These are phyloP conservation scores for Teratosphaeria viscida DNA, from an alignment of 2,329 filamentous ascomycete species.

Conservation along the genomic window DNA sequence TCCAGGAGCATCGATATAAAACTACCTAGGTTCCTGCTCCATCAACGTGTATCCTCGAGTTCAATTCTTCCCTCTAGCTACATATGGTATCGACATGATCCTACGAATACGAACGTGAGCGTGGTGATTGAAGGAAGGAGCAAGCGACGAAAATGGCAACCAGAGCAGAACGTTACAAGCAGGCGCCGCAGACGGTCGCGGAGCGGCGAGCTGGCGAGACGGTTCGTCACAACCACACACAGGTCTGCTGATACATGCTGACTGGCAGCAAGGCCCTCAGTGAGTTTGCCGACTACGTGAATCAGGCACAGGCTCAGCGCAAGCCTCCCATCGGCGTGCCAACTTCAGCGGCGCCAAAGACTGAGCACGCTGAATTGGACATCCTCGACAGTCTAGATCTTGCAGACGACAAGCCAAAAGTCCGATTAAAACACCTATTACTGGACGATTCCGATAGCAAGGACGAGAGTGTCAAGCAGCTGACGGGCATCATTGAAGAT, in stretches of 20 bases:
- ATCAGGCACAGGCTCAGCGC: conserved; percentile 75
- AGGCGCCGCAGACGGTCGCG: conserved; percentile 48
- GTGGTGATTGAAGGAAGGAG: not conserved
- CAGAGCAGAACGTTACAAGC: conserved; percentile 25
- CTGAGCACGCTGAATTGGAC: conserved; percentile 77
- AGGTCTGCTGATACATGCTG: conserved; percentile 1
- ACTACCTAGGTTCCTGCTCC: not conserved
- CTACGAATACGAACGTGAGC: conserved; percentile 10
- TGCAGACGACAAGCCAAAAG: conserved; percentile 56
- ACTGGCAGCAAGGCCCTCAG: conserved; percentile 55
- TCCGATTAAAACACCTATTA: conserved; percentile 66
- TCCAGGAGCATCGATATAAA: not conserved
- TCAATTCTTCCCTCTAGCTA: not conserved
- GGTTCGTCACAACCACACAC: conserved; percentile 39
- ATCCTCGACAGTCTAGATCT: conserved; percentile 72
- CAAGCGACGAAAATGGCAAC: conserved; percentile 17
- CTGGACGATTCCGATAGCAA: conserved; percentile 41
- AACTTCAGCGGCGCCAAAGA: conserved; percentile 27
- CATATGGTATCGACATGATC: conserved; percentile 5
- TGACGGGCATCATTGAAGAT: conserved; percentile 55
- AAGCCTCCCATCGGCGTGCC: conserved; percentile 27
- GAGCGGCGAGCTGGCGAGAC: conserved; percentile 82
- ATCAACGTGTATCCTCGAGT: not conserved
- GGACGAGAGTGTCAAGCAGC: conserved; percentile 50
- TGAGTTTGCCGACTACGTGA: conserved; percentile 96